A percentile compares a stretch with the other conserved stretches of the same genome.
phyloP scores from a whole-genome alignment of 2,329 filamentous ascomycete genomes.

The Claviceps sp. region DNA sequence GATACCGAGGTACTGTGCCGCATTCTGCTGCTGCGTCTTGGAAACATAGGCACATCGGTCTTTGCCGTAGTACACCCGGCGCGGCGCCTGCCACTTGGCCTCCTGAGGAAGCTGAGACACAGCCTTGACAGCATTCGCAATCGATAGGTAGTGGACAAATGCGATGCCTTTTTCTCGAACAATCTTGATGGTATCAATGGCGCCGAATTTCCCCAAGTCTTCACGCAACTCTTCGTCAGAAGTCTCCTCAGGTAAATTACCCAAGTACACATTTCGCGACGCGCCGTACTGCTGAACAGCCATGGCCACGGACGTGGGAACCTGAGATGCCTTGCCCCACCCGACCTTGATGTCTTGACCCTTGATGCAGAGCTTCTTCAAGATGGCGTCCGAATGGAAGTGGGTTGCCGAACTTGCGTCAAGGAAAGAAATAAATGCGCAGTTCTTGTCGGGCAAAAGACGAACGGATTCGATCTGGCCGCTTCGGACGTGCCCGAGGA shows the following conservation, averaged over 20 bases:
- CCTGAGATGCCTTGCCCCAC: conserved; percentile 97
- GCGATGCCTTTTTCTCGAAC: conserved; percentile 96
- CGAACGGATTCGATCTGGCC: conserved; percentile 99
- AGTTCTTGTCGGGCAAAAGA: conserved; percentile 96
- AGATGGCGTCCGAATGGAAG: conserved; percentile 97
- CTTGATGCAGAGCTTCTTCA: conserved; percentile 98
- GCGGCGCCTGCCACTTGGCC: conserved; percentile 88
- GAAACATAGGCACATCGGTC: conserved; percentile 97
- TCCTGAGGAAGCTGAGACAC: conserved; percentile 94
- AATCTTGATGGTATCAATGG: conserved; percentile 94
- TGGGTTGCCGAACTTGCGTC: conserved; percentile 96
- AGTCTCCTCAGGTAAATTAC: conserved; percentile 82
- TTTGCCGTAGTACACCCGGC: conserved; percentile 96
- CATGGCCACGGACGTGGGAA: conserved; percentile 91
- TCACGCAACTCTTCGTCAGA: conserved; percentile 86
- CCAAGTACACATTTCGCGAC: conserved; percentile 92
- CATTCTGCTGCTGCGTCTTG: conserved; percentile 98
- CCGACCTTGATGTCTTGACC: conserved; percentile 99
- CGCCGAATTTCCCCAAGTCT: conserved; percentile 89
- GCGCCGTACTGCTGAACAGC: conserved; percentile 96
- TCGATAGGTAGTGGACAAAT: conserved; percentile 94
- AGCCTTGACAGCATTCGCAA: conserved; percentile 96
- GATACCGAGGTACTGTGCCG: conserved; percentile 93
- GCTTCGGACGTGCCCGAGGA: conserved; percentile 87
- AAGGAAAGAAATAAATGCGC: conserved; percentile 97